phyloP scores from a whole-genome alignment of 352 stramenopile species.

The Pseudoperonospora humuli region DNA sequence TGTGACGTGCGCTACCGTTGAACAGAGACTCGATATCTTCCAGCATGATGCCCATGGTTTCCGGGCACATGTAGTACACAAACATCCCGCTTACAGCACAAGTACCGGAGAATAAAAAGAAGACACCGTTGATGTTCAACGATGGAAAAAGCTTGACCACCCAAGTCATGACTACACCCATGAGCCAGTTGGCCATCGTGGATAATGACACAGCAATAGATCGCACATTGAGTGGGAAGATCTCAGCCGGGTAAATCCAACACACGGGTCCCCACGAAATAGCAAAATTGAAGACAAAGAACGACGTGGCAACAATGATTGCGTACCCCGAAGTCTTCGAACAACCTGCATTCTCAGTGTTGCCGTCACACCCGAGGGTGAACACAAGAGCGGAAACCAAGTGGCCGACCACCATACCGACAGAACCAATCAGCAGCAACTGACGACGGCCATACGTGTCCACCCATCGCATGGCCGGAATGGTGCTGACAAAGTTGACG shows the following conservation, averaged over 20 bases:
- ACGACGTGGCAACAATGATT: conserved; percentile 25
- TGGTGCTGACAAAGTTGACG: conserved; percentile 43
- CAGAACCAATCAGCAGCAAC: conserved; percentile 29
- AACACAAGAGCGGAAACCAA: conserved; percentile 29
- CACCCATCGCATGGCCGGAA: conserved; percentile 39
- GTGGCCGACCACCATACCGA: conserved; percentile 42
- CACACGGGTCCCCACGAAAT: conserved; percentile 36
- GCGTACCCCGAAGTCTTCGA: conserved; percentile 1
- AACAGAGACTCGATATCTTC: conserved; percentile 59
- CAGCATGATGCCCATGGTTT: conserved; percentile 38
- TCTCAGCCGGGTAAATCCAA: conserved; percentile 50
- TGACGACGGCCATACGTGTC: conserved; percentile 31
- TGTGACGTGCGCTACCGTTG: conserved; percentile 23
- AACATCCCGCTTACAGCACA: conserved; percentile 33
- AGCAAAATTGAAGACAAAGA: conserved; percentile 40
- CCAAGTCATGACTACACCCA: conserved; percentile 36
- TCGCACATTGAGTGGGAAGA: conserved; percentile 40
- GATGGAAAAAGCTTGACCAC: conserved; percentile 20
- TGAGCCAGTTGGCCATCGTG: conserved; percentile 30
- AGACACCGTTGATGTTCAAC: conserved; percentile 46
- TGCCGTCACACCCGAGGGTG: conserved; percentile 21
- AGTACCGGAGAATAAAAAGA: conserved; percentile 36
- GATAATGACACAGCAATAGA: conserved; percentile 10
- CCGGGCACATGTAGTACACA: conserved; percentile 38
- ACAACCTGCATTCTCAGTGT: conserved; percentile 23